Conservation (phyloP, 2,329 filamentous ascomycete species). For the Atkinsonella texensis region DNA sequence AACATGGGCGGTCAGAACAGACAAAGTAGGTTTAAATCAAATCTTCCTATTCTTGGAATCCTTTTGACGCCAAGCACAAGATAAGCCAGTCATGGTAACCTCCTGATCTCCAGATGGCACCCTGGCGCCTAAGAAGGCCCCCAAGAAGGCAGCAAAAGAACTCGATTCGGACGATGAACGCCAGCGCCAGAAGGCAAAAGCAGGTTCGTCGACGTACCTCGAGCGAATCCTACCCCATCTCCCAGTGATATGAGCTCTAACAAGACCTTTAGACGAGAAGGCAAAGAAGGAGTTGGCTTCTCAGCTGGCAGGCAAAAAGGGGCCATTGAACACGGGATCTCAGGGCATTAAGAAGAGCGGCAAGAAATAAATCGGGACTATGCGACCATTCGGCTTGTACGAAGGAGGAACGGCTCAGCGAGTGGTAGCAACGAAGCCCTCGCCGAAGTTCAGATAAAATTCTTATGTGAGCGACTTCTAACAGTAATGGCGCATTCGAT, state of each 20-base stretch:
- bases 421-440: neutral
- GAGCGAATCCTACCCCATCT: neutral
- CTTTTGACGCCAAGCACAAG: neutral
- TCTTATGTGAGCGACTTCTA: neutral
- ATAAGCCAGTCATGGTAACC: neutral
- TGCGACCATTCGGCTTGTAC: neutral
- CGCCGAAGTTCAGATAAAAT: neutral
- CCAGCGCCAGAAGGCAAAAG: constrained; percentile 71
- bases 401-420: neutral
- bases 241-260: neutral
- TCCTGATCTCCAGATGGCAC: constrained; percentile 54
- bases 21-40: constrained; percentile 19
- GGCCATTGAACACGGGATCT: constrained; percentile 69
- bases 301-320: constrained; percentile 68
- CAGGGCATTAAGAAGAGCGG: constrained; percentile 98
- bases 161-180: constrained; percentile 80
- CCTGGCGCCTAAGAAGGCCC: constrained; percentile 72
- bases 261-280: constrained; percentile 53
- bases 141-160: constrained; percentile 76
- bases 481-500: neutral
- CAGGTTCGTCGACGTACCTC: constrained; percentile 45
- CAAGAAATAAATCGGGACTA: constrained; percentile 59
- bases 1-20: constrained; percentile 27
- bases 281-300: constrained; percentile 74
- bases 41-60: neutral